Evolutionary conservation across 73 alveolate genomes (phyloP).

Genomic region (Tetrahymena thermophila): DNA sequence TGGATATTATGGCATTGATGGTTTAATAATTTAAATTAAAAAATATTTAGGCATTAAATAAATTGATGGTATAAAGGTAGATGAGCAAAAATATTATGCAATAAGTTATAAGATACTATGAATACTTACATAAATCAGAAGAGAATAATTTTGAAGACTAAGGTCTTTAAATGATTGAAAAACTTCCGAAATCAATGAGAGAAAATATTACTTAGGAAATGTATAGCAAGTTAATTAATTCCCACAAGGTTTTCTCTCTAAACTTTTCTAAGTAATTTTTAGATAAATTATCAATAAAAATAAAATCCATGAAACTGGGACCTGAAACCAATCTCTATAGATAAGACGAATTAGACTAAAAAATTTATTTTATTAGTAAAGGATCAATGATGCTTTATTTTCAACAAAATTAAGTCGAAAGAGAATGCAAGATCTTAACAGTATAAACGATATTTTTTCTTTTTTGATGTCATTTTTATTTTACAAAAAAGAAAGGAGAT

Average conservation of each 20-base stretch:
- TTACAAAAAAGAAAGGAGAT: neutral
- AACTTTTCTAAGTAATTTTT: neutral
- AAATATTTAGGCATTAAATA: neutral
- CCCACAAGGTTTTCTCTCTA: neutral
- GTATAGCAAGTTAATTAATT: neutral
- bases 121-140: neutral
- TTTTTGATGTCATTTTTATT: neutral
- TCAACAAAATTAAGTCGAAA: neutral
- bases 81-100: neutral
- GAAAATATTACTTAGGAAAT: neutral
- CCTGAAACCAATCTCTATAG: neutral
- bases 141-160: neutral
- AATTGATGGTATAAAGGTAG: neutral
- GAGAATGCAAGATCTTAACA: neutral
- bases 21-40: neutral
- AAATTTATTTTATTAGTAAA: neutral
- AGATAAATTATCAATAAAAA: neutral
- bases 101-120: neutral
- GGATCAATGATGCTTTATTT: neutral
- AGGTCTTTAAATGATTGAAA: neutral
- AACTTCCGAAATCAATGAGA: neutral
- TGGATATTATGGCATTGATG: too few species aligned
- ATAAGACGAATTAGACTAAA: neutral
- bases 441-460: neutral
- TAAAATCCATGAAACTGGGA: neutral